Evolutionary conservation across 1,139 yeast genomes (phyloP).

Genomic region (Yamadazyma blattariae): DNA sequence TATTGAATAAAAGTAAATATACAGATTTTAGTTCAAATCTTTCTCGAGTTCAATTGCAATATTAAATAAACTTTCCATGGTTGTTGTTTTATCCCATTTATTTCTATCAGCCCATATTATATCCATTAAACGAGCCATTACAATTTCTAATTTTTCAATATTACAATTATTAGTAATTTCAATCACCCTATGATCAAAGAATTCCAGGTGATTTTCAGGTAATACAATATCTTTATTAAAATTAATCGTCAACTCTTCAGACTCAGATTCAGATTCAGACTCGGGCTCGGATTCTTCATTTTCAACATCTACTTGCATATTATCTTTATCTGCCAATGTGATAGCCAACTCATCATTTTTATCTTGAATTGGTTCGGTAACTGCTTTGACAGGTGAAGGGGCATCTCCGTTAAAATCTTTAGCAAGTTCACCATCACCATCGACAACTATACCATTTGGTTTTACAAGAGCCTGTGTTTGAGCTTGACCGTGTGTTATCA

Average conservation of each 20-base stretch:
- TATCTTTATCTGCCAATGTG: slow-evolving; percentile 2
- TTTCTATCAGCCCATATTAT: slow-evolving; percentile 70
- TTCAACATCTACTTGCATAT: slow-evolving; percentile 1
- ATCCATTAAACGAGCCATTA: slow-evolving; percentile 72
- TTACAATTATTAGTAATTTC: slow-evolving; percentile 47
- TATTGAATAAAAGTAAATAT: no score
- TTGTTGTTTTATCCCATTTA: slow-evolving; percentile 60
- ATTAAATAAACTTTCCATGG: slow-evolving; percentile 26
- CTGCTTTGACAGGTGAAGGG: neutral
- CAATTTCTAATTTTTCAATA: slow-evolving; percentile 71
- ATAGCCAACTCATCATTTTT: no score
- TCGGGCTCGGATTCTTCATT: slow-evolving; percentile 1
- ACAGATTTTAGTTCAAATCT: slow-evolving; percentile 3
- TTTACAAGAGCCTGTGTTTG: slow-evolving; percentile 5
- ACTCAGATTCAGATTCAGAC: slow-evolving; percentile 26
- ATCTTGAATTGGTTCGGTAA: neutral
- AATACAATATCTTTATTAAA: slow-evolving; percentile 16
- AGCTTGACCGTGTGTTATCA: neutral
- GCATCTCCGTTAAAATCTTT: neutral
- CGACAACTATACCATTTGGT: slow-evolving; percentile 5
- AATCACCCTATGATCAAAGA: slow-evolving; percentile 21
- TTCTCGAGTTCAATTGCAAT: slow-evolving; percentile 17
- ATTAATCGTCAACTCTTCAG: slow-evolving; percentile 21
- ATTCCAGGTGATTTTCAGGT: slow-evolving; percentile 13
- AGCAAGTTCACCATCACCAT: slow-evolving; percentile 1